phyloP scores from a whole-genome alignment of 257 asterid species.

The Paraleonurus japonicus region DNA sequence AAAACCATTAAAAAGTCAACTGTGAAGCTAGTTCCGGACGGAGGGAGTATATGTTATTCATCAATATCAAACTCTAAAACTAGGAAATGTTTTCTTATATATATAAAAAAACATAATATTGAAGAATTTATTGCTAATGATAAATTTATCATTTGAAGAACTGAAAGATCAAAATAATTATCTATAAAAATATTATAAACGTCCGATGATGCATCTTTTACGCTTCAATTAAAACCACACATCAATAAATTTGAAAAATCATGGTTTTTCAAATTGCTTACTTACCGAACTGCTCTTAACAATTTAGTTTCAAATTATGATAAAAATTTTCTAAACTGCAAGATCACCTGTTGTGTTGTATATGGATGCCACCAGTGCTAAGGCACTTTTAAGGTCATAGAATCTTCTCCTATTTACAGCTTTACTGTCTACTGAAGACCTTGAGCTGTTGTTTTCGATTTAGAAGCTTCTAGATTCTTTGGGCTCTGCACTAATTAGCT shows the following conservation, averaged over 20 bases:
- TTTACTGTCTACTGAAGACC: background rate
- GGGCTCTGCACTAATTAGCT: slow-evolving; percentile 16
- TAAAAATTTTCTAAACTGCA: background rate
- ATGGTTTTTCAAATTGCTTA: background rate
- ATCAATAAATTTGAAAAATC: background rate
- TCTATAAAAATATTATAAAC: background rate
- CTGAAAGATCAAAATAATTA: no score
- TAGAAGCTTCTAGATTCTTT: background rate
- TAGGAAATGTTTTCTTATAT: background rate
- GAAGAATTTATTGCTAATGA: background rate
- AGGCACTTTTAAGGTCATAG: background rate
- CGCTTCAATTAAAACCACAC: background rate
- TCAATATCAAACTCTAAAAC: background rate
- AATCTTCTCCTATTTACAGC: background rate
- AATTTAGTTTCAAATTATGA: background rate
- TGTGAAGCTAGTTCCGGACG: no score
- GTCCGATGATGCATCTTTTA: background rate
- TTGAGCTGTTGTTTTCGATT: background rate
- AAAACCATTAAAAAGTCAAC: no score
- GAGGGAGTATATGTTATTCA: no score
- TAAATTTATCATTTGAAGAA: no score
- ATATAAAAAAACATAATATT: no score
- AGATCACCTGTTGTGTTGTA: background rate
- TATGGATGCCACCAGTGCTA: background rate
- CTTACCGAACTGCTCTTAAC: background rate